Evolutionary conservation across 495 filamentous ascomycete genomes (phyloP), one percentile per base, ranked within the genome.

Genomic region (Extremus antarcticus): DNA sequence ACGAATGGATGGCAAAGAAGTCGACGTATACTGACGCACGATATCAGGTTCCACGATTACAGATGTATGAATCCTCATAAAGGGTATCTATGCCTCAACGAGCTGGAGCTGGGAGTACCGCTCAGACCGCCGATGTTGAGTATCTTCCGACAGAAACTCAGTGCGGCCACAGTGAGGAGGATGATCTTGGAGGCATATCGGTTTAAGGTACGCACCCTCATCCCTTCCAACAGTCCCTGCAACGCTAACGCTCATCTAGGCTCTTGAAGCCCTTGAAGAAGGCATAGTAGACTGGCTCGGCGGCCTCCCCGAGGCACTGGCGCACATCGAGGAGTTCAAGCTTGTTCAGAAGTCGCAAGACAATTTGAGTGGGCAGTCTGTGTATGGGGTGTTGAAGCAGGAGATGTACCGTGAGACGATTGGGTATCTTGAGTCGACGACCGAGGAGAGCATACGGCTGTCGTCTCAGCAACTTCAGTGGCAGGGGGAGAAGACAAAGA

Each of bases 51-150:
- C 67, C 85, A 89, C 51, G 87, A 91, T 67, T 91, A 90, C 66
- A 79, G 87, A 2, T 69, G 88, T 59, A 81, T 85, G 74, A 87
- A 85, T 61, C 79, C 82, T 0, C 23, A 71, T 2, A 74, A 76
- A 25, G 87, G 87, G 1, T 88, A 80, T 66, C 66, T 84, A 13
- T 90, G 87, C 65, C 63, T 90, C 43, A 90, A 90, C 63, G 87
- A 90, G 67, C 69, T 90, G 2, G 84, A 88, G 11, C 82, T 90
- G 24, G 85, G 87, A 16, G 80, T 83, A 0, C 82, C 84, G 9
- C 73, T 92, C 11, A 75, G 80, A 46, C 73, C 84, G 0, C 76
- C 85, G 11, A 88, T 92, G 86, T 76, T 75, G 57, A 67, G 70
- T n/a, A 78, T 90, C 38, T 90, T 90, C 67, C 71, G 85, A 9